Conservation (phyloP, 2,329 filamentous ascomycete genomes). For the Hymenoscyphus fructigenus region DNA sequence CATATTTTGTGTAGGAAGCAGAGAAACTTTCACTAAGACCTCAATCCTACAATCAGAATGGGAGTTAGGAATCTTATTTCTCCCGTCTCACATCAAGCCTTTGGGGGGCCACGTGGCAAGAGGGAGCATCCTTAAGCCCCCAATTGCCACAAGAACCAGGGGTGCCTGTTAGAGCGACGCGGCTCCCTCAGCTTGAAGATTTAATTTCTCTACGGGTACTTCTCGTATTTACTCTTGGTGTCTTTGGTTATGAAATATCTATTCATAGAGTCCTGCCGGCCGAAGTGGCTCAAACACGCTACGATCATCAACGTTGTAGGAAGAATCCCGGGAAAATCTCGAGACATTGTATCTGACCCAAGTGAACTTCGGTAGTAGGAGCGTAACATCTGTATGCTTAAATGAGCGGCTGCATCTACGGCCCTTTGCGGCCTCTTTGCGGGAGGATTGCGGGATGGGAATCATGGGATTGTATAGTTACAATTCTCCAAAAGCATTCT, state of each 20-base stretch:
- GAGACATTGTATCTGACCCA: neutral
- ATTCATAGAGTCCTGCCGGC: neutral
- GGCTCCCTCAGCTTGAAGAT: neutral
- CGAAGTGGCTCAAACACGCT: slow-evolving; percentile 1
- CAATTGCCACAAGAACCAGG: neutral
- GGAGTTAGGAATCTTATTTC: neutral
- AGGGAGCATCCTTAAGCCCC: slow-evolving; percentile 7
- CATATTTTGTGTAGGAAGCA: neutral
- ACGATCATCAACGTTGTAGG: neutral
- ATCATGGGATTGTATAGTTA: neutral
- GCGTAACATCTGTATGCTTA: neutral
- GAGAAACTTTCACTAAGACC: neutral
- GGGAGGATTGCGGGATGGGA: slow-evolving; percentile 3
- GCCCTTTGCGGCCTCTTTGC: slow-evolving; percentile 2
- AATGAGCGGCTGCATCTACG: neutral
- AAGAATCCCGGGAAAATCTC: neutral
- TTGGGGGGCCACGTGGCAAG: slow-evolving; percentile 3
- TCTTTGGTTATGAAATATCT: neutral
- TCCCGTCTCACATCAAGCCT: neutral
- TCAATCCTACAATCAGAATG: neutral
- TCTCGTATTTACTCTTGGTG: neutral
- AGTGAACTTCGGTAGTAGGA: neutral
- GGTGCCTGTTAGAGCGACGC: neutral
- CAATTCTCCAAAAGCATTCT: neutral
- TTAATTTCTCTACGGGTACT: neutral